Conservation (phyloP, 2,329 filamentous ascomycete species). For the Aureobasidium sp. region DNA sequence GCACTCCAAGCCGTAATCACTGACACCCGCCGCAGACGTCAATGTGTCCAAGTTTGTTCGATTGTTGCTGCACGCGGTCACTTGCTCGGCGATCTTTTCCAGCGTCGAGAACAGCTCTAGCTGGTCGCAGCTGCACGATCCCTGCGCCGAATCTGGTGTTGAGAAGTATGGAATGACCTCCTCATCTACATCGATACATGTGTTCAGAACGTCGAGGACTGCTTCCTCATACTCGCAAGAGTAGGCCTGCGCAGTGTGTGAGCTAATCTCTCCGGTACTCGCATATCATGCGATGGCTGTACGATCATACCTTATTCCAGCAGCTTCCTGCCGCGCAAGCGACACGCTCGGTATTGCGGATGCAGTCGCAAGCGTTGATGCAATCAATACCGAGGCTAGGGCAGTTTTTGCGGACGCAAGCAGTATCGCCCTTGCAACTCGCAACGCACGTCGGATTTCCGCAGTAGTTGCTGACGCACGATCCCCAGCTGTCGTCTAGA, state of each 20-base stretch:
- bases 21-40: background rate
- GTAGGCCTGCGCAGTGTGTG: background rate
- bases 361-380: background rate
- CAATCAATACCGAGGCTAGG: background rate
- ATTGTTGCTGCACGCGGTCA: background rate
- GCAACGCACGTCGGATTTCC: background rate
- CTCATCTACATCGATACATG: background rate
- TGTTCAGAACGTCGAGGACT: background rate
- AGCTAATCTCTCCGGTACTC: background rate
- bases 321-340: background rate
- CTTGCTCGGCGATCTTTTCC: background rate
- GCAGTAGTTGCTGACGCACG: background rate
- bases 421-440: background rate
- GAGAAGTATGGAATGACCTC: background rate
- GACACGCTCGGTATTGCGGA: background rate
- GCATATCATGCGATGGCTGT: background rate
- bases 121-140: background rate
- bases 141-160: background rate
- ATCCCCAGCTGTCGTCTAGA: too few species aligned
- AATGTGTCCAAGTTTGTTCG: background rate
- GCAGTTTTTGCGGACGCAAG: background rate
- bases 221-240: background rate
- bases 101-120: background rate
- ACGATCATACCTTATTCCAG: background rate
- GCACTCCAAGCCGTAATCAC: background rate